phyloP scores from a whole-genome alignment of 2,329 filamentous ascomycete species.

The Calcarisporium arbuscula region DNA sequence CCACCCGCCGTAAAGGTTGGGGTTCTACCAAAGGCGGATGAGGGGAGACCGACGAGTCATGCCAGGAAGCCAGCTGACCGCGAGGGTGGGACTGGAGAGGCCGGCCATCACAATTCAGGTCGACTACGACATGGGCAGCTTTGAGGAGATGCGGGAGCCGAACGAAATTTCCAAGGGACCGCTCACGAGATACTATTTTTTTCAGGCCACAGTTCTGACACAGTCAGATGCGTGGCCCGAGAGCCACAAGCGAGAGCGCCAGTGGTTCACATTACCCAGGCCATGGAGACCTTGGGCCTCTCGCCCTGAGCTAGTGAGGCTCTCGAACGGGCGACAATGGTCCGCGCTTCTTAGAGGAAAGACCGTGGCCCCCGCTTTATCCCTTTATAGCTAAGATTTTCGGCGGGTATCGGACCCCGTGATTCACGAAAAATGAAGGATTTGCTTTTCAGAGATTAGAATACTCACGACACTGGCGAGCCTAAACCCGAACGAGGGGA shows the following conservation, averaged over 20 bases:
- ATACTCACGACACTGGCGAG: too few relatives aligned
- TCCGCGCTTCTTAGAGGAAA: too few relatives aligned
- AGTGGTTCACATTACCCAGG: conserved; percentile 83
- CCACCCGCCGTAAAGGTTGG: conserved; percentile 85
- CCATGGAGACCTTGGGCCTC: conserved; percentile 68
- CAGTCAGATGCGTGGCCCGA: conserved; percentile 91
- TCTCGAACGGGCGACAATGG: conserved; percentile 71
- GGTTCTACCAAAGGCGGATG: conserved; percentile 96
- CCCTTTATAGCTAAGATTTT: too few relatives aligned
- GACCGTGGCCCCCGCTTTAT: too few relatives aligned
- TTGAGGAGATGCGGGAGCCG: conserved; percentile 75
- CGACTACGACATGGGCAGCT: conserved; percentile 78
- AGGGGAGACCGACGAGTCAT: conserved; percentile 92
- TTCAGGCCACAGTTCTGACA: conserved; percentile 78
- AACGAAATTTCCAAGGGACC: conserved; percentile 63
- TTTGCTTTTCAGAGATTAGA: too few relatives aligned
- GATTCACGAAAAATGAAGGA: too few relatives aligned
- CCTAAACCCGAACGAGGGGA: too few relatives aligned
- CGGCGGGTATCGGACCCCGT: too few relatives aligned
- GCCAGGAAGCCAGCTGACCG: conserved; percentile 76
- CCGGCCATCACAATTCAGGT: conserved; percentile 83
- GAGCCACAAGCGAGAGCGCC: conserved; percentile 79
- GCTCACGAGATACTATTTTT: conserved; percentile 68
- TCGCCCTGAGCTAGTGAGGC: conserved; percentile 83
- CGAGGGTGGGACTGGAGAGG: conserved; percentile 98